phyloP scores from a whole-genome alignment of 2,329 filamentous ascomycete species.

The Colletotrichum kahawae region DNA sequence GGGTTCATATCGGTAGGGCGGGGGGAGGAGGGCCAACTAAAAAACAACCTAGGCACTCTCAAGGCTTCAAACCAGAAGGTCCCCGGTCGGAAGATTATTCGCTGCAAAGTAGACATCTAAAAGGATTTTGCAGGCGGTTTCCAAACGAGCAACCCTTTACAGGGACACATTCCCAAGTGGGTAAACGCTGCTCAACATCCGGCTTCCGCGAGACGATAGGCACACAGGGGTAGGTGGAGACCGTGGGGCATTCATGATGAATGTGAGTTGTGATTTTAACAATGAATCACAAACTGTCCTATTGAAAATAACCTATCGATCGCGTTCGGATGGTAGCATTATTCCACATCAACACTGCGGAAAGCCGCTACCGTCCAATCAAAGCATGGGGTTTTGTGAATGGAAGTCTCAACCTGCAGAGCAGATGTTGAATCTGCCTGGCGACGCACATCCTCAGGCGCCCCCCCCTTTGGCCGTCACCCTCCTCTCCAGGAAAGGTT shows the following conservation, averaged over 20 bases:
- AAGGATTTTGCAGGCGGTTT: neutral
- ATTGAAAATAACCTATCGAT: neutral
- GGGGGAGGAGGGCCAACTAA: neutral
- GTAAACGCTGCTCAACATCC: neutral
- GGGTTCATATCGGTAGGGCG: neutral
- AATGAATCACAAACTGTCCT: neutral
- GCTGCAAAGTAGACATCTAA: neutral
- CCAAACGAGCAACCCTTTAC: neutral
- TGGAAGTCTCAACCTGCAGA: neutral
- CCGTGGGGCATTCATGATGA: neutral
- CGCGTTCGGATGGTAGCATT: neutral
- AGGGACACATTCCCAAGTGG: neutral
- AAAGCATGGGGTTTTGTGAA: neutral
- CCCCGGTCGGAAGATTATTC: neutral
- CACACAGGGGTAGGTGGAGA: neutral
- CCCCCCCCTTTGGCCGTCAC: neutral
- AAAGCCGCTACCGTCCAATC: neutral
- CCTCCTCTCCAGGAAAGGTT: neutral
- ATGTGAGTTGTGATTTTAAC: neutral
- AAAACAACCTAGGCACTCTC: neutral
- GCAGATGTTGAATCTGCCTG: slow-evolving; percentile 7
- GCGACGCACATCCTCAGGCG: slow-evolving; percentile 5
- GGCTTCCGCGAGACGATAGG: neutral
- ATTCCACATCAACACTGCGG: neutral
- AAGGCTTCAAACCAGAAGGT: neutral